Base-by-base conservation (phyloP, 208 protist genomes). In the Phytomonas serpens region DNA sequence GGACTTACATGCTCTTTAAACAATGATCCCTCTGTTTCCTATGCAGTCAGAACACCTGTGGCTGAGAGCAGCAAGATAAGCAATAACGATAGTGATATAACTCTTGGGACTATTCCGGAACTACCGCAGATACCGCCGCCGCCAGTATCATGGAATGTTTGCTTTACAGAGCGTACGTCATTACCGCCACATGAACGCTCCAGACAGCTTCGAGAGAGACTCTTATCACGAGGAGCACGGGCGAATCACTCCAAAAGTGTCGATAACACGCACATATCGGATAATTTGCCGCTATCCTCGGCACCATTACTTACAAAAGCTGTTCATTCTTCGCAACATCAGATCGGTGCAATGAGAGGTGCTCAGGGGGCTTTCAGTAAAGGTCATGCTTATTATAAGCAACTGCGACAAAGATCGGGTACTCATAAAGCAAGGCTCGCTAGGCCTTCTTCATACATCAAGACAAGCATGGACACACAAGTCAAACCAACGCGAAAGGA, bases 281-380 rank as follows among this genome's bases (percentile, higher is more conserved):
- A 23, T 19, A 57, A 57, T 27, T 19, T 57, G 27, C 47, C 47
- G 5, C 23, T 23, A 57, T 27, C 47, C 23, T 57, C 47, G 19
- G 47, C 2, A 57, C 47, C 47, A 57, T 27, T 57, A 57, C 47
- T 1, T 27, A 51, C 63, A 67, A 23, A 38, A 38, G 6, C 63
- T 67, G 19, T 67, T 67, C 19, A 67, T 67, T 13, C 63, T 67
- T 1, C 63, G 23, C 63, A 67, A 67, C 40, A 4, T 19, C 63
- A 67, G 63, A 19, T 5, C 37, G 27, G 19, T 1, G 23, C 16
- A 19, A 23, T 67, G n/a, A 67, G 63, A 19, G 23, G 4, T 67
- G 38, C 34, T 67, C 34, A 6, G 6, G 23, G n/a, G 23, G 16
- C 34, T 4, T 61, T 62, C 63, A 57, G 27, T 19, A 67, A 51